Conservation (phyloP, 2,329 filamentous ascomycete genomes). For the Talaromyces sp. region DNA sequence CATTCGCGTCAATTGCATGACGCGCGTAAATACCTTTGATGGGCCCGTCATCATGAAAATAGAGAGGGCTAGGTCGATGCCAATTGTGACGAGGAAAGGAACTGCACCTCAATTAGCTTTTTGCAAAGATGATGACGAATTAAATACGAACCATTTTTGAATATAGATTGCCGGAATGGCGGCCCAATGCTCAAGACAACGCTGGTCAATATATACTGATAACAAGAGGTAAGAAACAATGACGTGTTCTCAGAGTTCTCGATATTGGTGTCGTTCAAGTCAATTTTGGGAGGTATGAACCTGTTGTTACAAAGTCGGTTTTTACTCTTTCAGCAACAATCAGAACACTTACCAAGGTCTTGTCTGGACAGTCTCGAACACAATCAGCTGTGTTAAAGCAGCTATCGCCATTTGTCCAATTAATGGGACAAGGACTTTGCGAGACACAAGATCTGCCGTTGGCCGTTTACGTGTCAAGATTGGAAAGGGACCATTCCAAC, state of each 20-base stretch:
- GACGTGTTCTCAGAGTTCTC: conserved; percentile 91
- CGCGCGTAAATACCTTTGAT: conserved; percentile 59
- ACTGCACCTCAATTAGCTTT: conserved; percentile 46
- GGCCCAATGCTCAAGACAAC: conserved; percentile 86
- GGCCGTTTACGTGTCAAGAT: conserved; percentile 77
- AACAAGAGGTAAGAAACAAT: conserved; percentile 84
- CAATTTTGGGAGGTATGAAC: conserved; percentile 74
- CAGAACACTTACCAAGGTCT: conserved; percentile 65
- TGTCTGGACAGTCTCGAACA: conserved; percentile 67
- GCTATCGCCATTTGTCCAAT: conserved; percentile 83
- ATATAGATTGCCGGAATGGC: conserved; percentile 79
- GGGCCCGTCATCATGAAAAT: conserved; percentile 78
- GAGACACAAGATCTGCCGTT: conserved; percentile 84
- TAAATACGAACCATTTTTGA: conserved; percentile 65
- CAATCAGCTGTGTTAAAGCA: conserved; percentile 69
- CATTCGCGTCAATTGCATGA: conserved; percentile 86
- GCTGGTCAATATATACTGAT: conserved; percentile 89
- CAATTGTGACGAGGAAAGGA: conserved; percentile 77
- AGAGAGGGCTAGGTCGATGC: conserved; percentile 62
- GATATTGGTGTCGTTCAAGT: conserved; percentile 76
- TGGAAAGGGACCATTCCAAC: conserved; percentile 84
- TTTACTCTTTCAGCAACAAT: not conserved
- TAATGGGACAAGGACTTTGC: conserved; percentile 85
- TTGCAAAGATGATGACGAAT: conserved; percentile 6
- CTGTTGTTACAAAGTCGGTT: conserved; percentile 32